Conservation (phyloP, 768 basidiomycete genomes). For the Pilatotrama ljubarskyi region DNA sequence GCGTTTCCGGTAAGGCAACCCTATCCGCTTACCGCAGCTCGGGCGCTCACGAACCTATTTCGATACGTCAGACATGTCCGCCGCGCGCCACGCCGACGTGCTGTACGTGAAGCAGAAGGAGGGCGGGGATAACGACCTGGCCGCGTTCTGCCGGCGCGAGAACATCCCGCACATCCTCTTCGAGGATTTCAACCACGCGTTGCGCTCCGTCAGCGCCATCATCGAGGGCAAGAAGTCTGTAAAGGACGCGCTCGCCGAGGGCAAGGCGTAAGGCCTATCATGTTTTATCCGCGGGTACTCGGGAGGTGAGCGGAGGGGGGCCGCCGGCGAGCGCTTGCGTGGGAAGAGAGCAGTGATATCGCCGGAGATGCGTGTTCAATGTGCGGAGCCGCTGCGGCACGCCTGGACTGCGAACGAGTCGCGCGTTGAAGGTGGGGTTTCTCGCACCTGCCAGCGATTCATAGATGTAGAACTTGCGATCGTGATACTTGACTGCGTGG, state of each 20-base stretch:
- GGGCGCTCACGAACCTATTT: neutral
- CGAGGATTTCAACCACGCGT: constrained; percentile 63
- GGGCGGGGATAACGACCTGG: constrained; percentile 83
- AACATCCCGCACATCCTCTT: constrained; percentile 82
- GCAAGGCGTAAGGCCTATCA: constrained; percentile 11
- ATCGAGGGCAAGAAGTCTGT: constrained; percentile 69
- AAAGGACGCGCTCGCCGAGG: constrained; percentile 41
- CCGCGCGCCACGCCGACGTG: constrained; percentile 88
- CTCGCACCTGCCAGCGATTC: neutral
- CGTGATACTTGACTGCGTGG: too few species aligned
- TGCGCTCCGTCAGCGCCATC: constrained; percentile 61
- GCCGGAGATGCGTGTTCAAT: neutral
- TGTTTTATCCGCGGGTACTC: neutral
- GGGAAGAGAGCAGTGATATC: neutral
- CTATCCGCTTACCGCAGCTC: neutral
- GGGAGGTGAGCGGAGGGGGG: neutral
- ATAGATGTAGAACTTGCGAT: too few species aligned
- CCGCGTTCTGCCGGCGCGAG: constrained; percentile 76
- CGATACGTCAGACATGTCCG: constrained; percentile 71
- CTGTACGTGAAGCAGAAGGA: constrained; percentile 89
- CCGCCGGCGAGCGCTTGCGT: neutral
- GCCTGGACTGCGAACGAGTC: neutral
- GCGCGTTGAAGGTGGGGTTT: neutral
- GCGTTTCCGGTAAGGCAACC: constrained; percentile 75
- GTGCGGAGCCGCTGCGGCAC: constrained; percentile 5